Percentiles rank a stretch among this genome's conserved stretches.
These are phyloP conservation scores for Malania oleifera DNA, from an alignment of 164 flowering plant species.

Conservation along the genomic window DNA sequence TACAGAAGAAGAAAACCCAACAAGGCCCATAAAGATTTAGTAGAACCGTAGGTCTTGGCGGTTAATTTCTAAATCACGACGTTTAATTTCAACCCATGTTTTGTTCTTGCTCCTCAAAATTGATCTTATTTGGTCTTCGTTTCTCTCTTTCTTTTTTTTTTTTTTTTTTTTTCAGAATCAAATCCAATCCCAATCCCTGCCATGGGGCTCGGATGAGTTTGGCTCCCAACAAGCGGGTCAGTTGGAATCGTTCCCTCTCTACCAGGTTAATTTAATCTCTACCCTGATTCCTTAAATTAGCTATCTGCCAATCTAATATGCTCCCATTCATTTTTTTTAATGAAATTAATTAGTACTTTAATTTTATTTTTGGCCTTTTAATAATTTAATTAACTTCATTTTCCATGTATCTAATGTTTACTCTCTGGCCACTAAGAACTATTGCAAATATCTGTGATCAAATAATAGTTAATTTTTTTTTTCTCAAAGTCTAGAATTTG, in stretches of 20 bases:
- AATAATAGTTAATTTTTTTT: too few species aligned
- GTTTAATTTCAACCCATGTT: background rate
- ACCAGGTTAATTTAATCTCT: constrained; percentile 76
- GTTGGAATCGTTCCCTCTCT: constrained; percentile 91
- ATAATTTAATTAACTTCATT: too few species aligned
- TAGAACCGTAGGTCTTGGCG: constrained; percentile 6
- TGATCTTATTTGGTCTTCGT: background rate
- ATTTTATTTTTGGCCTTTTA: too few species aligned
- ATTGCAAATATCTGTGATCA: too few species aligned
- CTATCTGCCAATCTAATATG: too few species aligned
- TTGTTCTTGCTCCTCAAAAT: background rate
- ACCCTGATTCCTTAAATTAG: constrained; percentile 3
- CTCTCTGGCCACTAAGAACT: too few species aligned
- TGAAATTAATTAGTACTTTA: too few species aligned
- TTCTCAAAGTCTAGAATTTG: too few species aligned
- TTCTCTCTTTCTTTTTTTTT: background rate
- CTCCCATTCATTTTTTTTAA: background rate
- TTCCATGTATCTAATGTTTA: too few species aligned
- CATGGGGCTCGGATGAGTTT: constrained; percentile 37
- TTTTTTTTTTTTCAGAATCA: constrained; percentile 19
- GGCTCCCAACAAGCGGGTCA: constrained; percentile 40
- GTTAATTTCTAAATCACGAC: too few species aligned
- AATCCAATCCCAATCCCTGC: constrained; percentile 6
- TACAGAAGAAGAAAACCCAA: constrained; percentile 38
- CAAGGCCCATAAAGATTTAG: constrained; percentile 8